Conservation (phyloP, 1,284 basidiomycete genomes). For the Vanrija humicola region DNA sequence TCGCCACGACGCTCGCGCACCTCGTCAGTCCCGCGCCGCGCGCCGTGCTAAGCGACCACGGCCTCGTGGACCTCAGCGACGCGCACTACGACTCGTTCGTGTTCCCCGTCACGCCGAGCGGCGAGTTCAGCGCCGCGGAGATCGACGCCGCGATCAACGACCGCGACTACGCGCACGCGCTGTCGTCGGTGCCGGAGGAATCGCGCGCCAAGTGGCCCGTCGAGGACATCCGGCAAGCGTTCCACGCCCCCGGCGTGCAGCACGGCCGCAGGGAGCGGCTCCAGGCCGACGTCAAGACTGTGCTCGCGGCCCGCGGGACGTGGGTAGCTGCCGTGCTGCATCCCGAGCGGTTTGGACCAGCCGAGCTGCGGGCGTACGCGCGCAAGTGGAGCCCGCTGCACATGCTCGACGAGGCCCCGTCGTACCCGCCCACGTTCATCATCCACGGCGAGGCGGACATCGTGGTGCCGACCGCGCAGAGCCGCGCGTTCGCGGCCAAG, state of each 20-base stretch:
- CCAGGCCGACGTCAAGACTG: neutral
- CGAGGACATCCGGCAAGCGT: neutral
- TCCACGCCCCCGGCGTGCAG: neutral
- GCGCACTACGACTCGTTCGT: neutral
- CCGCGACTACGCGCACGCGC: constrained; percentile 14
- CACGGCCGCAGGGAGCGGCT: neutral
- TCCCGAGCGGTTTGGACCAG: neutral
- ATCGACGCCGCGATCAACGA: constrained; percentile 3
- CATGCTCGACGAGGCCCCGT: neutral
- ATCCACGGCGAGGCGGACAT: constrained; percentile 27
- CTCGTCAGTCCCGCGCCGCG: constrained; percentile 15
- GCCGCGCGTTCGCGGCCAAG: too few relatives aligned
- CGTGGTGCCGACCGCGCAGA: constrained; percentile 8
- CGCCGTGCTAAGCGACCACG: constrained; percentile 21
- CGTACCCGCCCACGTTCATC: constrained; percentile 25
- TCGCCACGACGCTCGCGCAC: neutral
- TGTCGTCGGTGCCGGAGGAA: neutral
- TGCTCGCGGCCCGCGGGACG: neutral
- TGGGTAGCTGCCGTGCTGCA: neutral
- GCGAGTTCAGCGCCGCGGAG: neutral
- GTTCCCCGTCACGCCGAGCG: neutral
- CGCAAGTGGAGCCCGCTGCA: neutral
- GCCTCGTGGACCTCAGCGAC: constrained; percentile 19
- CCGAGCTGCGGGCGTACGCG: neutral
- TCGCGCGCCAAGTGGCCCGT: neutral